Evolutionary conservation across 164 flowering plant species (phyloP).

Genomic region (Euptelea pleiosperma): DNA sequence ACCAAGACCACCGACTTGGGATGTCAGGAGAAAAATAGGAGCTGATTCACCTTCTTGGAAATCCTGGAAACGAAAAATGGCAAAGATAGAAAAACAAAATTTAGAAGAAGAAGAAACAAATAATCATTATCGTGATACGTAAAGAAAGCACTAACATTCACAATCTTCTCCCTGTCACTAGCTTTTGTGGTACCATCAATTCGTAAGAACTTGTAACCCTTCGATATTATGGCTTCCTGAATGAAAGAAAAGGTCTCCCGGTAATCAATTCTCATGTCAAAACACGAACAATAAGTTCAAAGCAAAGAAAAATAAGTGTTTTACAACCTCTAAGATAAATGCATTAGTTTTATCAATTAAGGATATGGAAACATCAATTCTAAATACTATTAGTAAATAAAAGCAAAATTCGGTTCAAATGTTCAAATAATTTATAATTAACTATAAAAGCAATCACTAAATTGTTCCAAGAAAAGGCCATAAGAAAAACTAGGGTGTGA

Average conservation of each 20-base stretch:
- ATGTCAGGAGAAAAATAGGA: conserved; percentile 88
- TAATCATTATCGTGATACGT: neutral
- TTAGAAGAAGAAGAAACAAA: neutral
- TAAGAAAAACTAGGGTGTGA: neutral
- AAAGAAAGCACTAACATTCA: conserved; percentile 51
- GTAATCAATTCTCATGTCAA: neutral
- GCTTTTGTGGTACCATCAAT: conserved; percentile 97
- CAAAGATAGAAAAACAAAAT: neutral
- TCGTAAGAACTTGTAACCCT: conserved; percentile 59
- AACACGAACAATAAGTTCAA: neutral
- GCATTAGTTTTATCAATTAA: no score
- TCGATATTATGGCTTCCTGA: conserved; percentile 60
- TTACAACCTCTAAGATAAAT: no score
- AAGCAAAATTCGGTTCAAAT: neutral
- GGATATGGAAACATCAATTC: no score
- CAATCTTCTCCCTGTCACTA: conserved; percentile 69
- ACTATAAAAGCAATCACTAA: neutral
- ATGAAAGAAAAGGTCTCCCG: conserved; percentile 7
- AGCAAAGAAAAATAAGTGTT: no score
- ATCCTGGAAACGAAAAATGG: conserved; percentile 46
- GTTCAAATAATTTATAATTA: neutral
- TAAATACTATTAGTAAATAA: neutral
- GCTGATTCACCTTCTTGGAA: conserved; percentile 86
- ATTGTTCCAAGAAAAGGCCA: neutral
- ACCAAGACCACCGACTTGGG: conserved; percentile 99